Evolutionary conservation across 202 grass and related monocot genomes (phyloP).

Genomic region (Schoenoplectus tabernaemontani): DNA sequence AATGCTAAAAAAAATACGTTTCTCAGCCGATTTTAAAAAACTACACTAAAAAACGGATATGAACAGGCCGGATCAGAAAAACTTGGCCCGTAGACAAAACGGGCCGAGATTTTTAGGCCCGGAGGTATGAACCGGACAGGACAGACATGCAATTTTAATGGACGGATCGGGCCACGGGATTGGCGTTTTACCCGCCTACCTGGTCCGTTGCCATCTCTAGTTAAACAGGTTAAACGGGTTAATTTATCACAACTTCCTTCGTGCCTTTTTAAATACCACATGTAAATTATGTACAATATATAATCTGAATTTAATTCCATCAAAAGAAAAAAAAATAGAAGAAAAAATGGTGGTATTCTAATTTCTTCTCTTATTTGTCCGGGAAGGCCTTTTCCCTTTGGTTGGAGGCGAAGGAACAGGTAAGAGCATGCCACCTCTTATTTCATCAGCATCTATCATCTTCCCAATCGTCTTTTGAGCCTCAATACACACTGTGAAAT

Average conservation of each 20-base stretch:
- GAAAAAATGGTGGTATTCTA: neutral
- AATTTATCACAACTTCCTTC: neutral
- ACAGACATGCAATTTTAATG: no score
- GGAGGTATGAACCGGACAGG: no score
- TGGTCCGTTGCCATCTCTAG: no score
- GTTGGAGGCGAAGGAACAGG: slow-evolving; percentile 46
- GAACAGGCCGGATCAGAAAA: no score
- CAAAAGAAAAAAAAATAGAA: neutral
- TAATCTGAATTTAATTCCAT: neutral
- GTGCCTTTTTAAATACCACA: neutral
- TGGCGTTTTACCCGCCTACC: no score
- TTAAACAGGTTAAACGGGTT: no score
- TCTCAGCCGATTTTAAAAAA: no score
- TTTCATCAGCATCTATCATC: slow-evolving; percentile 37
- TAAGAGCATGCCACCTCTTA: slow-evolving; percentile 66
- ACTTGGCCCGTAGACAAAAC: no score
- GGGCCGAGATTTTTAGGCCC: no score
- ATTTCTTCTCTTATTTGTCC: slow-evolving; percentile 54
- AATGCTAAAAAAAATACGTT: no score
- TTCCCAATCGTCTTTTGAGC: slow-evolving; percentile 62
- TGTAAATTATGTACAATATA: neutral
- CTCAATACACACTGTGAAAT: slow-evolving; percentile 72
- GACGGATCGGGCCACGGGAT: no score
- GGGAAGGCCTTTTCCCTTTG: slow-evolving; percentile 62
- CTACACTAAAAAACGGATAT: no score